These are phyloP conservation scores for Pythium aquatile DNA, from an alignment of 352 stramenopile genomes.

Conservation along the genomic window DNA sequence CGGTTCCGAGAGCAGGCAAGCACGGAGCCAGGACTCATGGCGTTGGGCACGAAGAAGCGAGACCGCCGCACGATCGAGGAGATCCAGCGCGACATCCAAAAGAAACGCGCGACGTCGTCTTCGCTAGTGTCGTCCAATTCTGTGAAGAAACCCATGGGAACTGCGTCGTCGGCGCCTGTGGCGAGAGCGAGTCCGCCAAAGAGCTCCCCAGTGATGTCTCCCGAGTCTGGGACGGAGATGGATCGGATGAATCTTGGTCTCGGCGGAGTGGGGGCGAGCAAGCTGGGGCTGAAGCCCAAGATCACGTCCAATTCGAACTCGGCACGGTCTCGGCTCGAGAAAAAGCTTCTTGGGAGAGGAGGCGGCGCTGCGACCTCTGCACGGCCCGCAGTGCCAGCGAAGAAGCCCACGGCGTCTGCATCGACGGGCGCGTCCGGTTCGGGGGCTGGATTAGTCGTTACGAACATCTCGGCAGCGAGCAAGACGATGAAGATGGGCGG, in stretches of 20 bases:
- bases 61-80: constrained; percentile 88
- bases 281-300: constrained; percentile 47
- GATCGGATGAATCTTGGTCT: constrained; percentile 30
- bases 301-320: constrained; percentile 38
- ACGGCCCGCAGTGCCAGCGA: constrained; percentile 33
- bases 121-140: not conserved
- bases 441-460: constrained; percentile 28
- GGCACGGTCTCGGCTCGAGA: constrained; percentile 64
- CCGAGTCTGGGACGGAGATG: constrained; percentile 40
- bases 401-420: constrained; percentile 38
- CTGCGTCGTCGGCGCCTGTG: constrained; percentile 11
- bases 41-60: constrained; percentile 81
- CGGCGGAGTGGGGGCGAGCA: not conserved
- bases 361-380: constrained; percentile 34
- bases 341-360: constrained; percentile 75
- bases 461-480: constrained; percentile 52
- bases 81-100: constrained; percentile 79
- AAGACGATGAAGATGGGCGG: constrained; percentile 40
- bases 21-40: constrained; percentile 54
- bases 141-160: constrained; percentile 33
- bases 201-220: constrained; percentile 66
- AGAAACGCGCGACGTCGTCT: constrained; percentile 38
- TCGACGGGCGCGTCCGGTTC: not conserved
- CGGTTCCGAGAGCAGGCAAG: constrained; percentile 63
- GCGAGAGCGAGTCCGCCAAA: constrained; percentile 55